Percentiles rank a stretch among this genome's conserved stretches.
phyloP scores from a whole-genome alignment of 2,329 filamentous ascomycete species.

The Ophiostoma australiae region DNA sequence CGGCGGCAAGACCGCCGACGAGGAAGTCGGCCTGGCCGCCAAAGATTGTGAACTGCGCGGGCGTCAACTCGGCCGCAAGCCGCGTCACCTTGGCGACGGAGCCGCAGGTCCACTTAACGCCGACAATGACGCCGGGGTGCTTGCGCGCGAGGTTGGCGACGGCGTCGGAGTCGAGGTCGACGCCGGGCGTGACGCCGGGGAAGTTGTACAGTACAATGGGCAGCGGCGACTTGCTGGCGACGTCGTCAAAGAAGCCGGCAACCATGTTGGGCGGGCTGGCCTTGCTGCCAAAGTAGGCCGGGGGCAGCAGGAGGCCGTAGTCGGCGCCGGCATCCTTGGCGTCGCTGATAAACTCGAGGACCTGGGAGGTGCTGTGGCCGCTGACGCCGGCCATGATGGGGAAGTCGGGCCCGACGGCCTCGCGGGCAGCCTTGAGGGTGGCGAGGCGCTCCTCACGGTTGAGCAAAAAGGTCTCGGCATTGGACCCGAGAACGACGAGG shows the following conservation, averaged over 20 bases:
- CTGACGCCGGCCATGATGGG: conserved; percentile 61
- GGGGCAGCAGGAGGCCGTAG: conserved; percentile 57
- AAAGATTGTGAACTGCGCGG: conserved; percentile 59
- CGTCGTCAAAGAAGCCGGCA: conserved; percentile 54
- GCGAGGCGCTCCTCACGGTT: conserved; percentile 35
- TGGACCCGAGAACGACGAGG: conserved; percentile 35
- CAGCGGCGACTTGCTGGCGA: conserved; percentile 48
- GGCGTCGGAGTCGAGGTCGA: conserved; percentile 62
- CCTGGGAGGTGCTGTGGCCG: conserved; percentile 60
- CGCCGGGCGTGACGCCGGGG: conserved; percentile 61
- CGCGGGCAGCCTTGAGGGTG: conserved; percentile 53
- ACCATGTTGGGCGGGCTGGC: conserved; percentile 54
- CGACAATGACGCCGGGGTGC: conserved; percentile 28
- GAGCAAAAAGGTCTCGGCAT: conserved; percentile 36
- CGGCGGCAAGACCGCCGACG: conserved; percentile 52
- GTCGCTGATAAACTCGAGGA: conserved; percentile 55
- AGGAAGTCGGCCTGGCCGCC: conserved; percentile 71
- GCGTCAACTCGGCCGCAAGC: conserved; percentile 47
- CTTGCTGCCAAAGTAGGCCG: conserved; percentile 59
- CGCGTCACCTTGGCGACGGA: conserved; percentile 67
- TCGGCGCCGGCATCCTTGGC: conserved; percentile 57
- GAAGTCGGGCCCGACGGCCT: conserved; percentile 48
- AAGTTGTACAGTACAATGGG: conserved; percentile 65
- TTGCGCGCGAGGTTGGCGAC: conserved; percentile 48
- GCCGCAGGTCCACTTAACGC: conserved; percentile 54